These are phyloP conservation scores for Fusarium lyarnte DNA, from an alignment of 2,329 filamentous ascomycete genomes.

Conservation along the genomic window DNA sequence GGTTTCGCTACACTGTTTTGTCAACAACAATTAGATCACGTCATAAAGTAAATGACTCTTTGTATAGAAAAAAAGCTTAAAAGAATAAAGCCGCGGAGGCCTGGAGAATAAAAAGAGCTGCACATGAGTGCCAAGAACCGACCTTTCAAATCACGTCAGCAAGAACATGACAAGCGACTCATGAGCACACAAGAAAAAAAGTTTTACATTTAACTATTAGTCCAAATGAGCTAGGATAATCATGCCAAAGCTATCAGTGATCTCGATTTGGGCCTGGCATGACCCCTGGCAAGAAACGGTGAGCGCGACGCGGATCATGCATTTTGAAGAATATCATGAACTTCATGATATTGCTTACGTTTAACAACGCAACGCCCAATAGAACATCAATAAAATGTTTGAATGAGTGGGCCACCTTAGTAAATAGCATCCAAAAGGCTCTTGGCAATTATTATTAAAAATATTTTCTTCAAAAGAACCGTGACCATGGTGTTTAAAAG, in stretches of 20 bases:
- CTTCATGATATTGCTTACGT: conserved; percentile 30
- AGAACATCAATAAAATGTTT: not conserved
- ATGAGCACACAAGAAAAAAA: not conserved
- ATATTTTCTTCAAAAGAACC: not conserved
- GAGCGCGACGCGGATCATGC: conserved; percentile 26
- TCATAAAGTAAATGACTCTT: accelerated
- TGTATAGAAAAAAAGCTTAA: accelerated
- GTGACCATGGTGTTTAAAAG: conserved; percentile 3
- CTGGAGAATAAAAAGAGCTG: not conserved
- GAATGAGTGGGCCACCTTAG: conserved; percentile 10
- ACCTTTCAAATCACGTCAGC: not conserved
- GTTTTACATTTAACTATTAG: not conserved
- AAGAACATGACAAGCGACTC: not conserved
- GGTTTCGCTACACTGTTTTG: not conserved
- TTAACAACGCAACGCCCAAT: conserved; percentile 22
- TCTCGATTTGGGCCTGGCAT: not conserved
- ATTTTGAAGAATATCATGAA: conserved; percentile 38
- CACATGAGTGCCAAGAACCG: not conserved
- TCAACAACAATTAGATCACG: too few relatives aligned
- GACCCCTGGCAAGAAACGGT: conserved; percentile 25
- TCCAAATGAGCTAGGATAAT: not conserved
- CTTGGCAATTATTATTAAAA: conserved; percentile 9
- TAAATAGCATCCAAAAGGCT: conserved; percentile 6
- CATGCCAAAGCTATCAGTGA: not conserved
- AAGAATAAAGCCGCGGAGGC: accelerated